Conservation (phyloP, 441 rosid genomes). For the Corymbia calophylla region DNA sequence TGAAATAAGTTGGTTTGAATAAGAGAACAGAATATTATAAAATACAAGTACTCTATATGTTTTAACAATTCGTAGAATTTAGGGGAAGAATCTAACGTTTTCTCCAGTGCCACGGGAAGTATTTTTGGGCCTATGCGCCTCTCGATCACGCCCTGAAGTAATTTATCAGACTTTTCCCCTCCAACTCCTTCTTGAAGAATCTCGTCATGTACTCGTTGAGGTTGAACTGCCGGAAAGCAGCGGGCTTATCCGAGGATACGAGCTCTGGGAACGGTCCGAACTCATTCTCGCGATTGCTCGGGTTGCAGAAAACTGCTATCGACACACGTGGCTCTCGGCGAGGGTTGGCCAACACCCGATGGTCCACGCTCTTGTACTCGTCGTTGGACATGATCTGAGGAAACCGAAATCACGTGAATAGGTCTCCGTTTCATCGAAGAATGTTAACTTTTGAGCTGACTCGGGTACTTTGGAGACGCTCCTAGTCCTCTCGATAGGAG, state of each 20-base stretch:
- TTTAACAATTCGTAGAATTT: neutral
- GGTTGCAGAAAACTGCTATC: slow-evolving; percentile 28
- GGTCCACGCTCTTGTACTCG: slow-evolving; percentile 43
- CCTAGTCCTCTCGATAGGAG: neutral
- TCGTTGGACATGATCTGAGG: slow-evolving; percentile 45
- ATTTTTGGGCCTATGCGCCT: neutral
- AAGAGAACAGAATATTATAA: too few relatives aligned
- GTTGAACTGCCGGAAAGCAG: slow-evolving; percentile 16
- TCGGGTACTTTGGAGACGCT: neutral
- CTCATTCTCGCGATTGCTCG: slow-evolving; percentile 12
- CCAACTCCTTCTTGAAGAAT: slow-evolving; percentile 32
- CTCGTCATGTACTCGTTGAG: slow-evolving; percentile 22
- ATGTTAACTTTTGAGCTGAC: neutral
- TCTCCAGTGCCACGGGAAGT: neutral
- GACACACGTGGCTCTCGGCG: slow-evolving; percentile 25
- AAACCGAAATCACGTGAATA: neutral
- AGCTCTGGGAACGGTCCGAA: slow-evolving; percentile 33
- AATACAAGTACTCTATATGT: neutral
- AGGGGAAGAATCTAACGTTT: neutral
- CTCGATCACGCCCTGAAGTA: slow-evolving; percentile 4
- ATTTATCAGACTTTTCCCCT: slow-evolving; percentile 25
- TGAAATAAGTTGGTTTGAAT: neutral
- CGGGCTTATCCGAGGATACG: slow-evolving; percentile 26
- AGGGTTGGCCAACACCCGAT: slow-evolving; percentile 45
- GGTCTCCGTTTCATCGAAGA: neutral